Conservation (phyloP, 345 rosid genomes). For the Atalantia buxifolia region DNA sequence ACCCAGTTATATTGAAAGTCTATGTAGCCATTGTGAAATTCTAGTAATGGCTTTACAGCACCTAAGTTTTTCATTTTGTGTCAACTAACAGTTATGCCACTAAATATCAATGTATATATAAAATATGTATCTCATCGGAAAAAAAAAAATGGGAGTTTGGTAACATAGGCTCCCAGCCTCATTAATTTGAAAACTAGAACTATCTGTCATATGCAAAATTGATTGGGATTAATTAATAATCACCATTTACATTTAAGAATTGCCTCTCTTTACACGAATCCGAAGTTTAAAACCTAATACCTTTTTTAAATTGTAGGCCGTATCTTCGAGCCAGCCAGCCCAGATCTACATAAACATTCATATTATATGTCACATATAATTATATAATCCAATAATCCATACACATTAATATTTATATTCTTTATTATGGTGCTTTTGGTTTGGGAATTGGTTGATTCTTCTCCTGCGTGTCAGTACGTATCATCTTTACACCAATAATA, state of each 20-base stretch:
- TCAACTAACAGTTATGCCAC: too few species aligned
- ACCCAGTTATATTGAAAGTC: too few species aligned
- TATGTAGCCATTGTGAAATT: too few species aligned
- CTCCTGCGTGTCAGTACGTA: neutral
- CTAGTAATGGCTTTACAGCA: too few species aligned
- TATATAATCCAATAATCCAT: neutral
- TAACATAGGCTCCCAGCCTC: neutral
- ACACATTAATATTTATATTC: neutral
- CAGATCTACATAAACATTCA: neutral
- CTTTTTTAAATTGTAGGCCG: neutral
- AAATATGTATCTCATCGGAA: neutral
- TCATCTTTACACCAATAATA: conserved; percentile 15
- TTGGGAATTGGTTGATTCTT: neutral
- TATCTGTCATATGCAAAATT: neutral
- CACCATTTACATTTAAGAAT: neutral
- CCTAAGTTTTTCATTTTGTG: too few species aligned
- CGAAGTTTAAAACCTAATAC: conserved; percentile 8
- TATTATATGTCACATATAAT: neutral
- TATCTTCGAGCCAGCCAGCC: conserved; percentile 10
- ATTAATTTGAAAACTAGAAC: neutral
- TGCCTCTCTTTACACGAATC: neutral
- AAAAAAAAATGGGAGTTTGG: neutral
- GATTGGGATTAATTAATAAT: conserved; percentile 9
- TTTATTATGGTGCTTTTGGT: neutral
- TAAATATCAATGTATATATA: too few species aligned